A percentile compares a stretch with the other conserved stretches of the same genome.
Evolutionary conservation across 2,329 filamentous ascomycete species (phyloP).

Genomic region (Penicillium concentricum): DNA sequence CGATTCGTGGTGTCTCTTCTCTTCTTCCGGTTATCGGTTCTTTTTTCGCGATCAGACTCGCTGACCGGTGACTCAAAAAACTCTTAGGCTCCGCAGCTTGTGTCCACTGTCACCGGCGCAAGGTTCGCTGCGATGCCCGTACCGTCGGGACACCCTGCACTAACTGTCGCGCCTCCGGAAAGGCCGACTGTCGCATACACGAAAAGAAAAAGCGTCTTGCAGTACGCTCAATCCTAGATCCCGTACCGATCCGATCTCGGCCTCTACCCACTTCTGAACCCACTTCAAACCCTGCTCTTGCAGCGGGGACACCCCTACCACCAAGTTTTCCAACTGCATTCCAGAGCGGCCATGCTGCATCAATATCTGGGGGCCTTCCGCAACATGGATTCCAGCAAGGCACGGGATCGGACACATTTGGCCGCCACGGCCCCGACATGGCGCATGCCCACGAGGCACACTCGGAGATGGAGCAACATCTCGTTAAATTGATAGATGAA

Average conservation of each 20-base stretch:
- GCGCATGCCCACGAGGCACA: conserved; percentile 42
- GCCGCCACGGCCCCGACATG: conserved; percentile 29
- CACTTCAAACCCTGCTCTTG: conserved; percentile 20
- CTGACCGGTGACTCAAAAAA: conserved; percentile 18
- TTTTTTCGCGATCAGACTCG: background rate
- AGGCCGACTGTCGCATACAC: conserved; percentile 48
- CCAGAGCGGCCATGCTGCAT: conserved; percentile 18
- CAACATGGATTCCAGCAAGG: conserved; percentile 21
- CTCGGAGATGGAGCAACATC: conserved; percentile 45
- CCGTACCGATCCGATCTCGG: conserved; percentile 49
- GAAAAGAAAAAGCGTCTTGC: conserved; percentile 52
- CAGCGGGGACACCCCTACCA: conserved; percentile 20
- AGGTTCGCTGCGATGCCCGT: conserved; percentile 53
- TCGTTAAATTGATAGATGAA: conserved; percentile 53
- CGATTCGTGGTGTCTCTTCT: background rate
- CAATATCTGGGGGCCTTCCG: conserved; percentile 14
- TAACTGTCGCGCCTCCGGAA: conserved; percentile 47
- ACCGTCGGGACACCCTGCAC: conserved; percentile 50
- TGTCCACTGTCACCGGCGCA: conserved; percentile 51
- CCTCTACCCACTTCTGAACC: conserved; percentile 31
- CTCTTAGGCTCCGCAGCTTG: conserved; percentile 46
- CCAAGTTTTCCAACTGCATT: conserved; percentile 31
- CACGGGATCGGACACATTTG: conserved; percentile 23
- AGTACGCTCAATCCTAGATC: conserved; percentile 42
- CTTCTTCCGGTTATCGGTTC: background rate